These are phyloP conservation scores for Mycena sanguinolenta DNA, from an alignment of 768 basidiomycete species.

Conservation along the genomic window DNA sequence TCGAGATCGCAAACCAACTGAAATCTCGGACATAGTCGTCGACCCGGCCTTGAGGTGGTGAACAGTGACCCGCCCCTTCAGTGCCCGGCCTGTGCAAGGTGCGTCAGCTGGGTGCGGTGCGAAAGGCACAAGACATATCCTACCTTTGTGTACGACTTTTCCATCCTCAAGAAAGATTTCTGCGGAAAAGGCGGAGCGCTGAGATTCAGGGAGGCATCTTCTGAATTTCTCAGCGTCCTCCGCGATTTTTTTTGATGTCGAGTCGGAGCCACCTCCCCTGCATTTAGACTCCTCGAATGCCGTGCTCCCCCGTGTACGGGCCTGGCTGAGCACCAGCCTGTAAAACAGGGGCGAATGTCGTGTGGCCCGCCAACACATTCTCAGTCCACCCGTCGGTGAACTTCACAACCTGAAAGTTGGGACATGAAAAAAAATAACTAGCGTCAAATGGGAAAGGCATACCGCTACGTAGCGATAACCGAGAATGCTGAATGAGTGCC, in stretches of 20 bases:
- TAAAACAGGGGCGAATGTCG: constrained; percentile 1
- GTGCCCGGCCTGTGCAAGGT: not conserved
- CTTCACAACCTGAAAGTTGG: not conserved
- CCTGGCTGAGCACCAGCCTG: not conserved
- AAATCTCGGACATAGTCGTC: not conserved
- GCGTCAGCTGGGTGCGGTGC: not conserved
- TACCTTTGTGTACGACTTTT: constrained; percentile 6
- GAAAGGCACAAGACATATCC: not conserved
- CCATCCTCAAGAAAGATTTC: constrained; percentile 22
- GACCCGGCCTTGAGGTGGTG: not conserved
- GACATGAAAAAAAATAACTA: not conserved
- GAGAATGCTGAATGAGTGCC: constrained; percentile 2
- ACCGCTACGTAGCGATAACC: constrained; percentile 24
- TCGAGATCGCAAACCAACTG: not conserved
- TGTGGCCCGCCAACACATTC: constrained; percentile 11
- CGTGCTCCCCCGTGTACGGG: not conserved
- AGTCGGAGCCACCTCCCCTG: no score
- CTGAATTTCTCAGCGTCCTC: no score
- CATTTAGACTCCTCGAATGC: not conserved
- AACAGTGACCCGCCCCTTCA: constrained; percentile 1
- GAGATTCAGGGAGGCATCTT: constrained; percentile 15
- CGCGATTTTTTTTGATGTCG: no score
- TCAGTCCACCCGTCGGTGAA: constrained; percentile 18
- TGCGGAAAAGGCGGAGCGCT: constrained; percentile 10
- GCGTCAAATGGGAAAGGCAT: not conserved